Evolutionary conservation across 1,284 basidiomycete species (phyloP), one percentile per base, ranked within the genome.

Genomic region (Porogramme epimiltina): DNA sequence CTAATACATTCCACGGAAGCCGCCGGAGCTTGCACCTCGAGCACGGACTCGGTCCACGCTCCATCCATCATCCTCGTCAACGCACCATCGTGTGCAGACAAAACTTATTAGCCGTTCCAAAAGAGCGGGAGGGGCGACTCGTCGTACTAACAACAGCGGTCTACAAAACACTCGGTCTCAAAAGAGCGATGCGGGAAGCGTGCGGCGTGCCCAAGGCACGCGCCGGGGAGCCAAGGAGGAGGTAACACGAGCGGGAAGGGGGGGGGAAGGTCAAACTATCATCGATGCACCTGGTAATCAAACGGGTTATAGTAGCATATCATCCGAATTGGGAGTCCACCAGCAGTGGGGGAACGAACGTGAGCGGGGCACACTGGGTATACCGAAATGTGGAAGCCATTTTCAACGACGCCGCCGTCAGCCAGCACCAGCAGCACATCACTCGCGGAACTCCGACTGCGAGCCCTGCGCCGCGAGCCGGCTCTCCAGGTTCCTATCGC

Each of bases 401-500:
- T 64, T 66, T 65, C 59, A 47, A 46, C 42, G 48, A 47, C 25
- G n/a, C 13, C 16, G 34, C 34, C 8, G 28, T 31, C 28, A 31
- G 28, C 5, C 26, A 47, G 40, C 46, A 51, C 54, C 41, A 49
- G 41, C 42, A 45, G 42, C 43, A 51, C 43, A 55, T 59, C 58
- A 66, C 52, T 70, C 64, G 52, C 67, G 66, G 66, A 70, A 70
- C 45, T 73, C 69, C 26, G 64, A 57, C 55, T 69, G 67, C 42
- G 69, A 70, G 52, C 89, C 88, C 73, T 93, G 91, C 28, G 90
- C 90, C 62, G 91, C 92, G 61, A 95, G 81, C 55, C 93, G 88
- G 63, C 87, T 92, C 77, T 95, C 93, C 73, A 95, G 73, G 73
- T 93, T 93, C 71, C 93, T 91, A n/a, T n/a, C n/a, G n/a, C n/a